phyloP scores from a whole-genome alignment of 371 early-diverging fungal genomes.

The Apophysomyces sp. region DNA sequence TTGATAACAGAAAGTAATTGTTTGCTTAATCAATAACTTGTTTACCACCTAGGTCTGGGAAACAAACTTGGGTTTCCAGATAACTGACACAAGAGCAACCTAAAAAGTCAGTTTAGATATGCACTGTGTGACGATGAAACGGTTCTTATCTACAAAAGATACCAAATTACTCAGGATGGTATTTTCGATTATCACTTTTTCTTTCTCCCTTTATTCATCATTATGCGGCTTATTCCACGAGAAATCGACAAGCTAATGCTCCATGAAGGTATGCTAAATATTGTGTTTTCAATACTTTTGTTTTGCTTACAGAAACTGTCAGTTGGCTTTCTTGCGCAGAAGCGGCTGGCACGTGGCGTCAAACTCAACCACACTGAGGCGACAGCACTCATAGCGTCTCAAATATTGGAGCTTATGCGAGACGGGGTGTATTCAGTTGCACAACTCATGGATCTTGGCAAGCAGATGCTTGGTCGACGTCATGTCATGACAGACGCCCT shows the following conservation, averaged over 20 bases:
- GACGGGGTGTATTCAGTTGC: conserved; percentile 87
- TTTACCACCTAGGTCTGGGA: not conserved
- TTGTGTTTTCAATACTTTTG: not conserved
- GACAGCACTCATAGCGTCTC: conserved; percentile 82
- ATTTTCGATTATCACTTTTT: conserved; percentile 4
- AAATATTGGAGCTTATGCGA: conserved; percentile 83
- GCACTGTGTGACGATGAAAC: not conserved
- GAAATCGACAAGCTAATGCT: conserved; percentile 90
- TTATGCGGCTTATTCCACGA: conserved; percentile 77
- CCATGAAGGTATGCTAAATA: conserved; percentile 2
- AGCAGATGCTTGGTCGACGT: conserved; percentile 81
- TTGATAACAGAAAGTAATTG: too few relatives aligned
- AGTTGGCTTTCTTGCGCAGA: conserved; percentile 87
- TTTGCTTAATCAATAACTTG: too few relatives aligned
- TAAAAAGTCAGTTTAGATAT: not conserved
- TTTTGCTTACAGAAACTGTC: not conserved
- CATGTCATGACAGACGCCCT: conserved; percentile 78
- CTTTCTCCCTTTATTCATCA: not conserved
- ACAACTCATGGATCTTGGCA: conserved; percentile 85
- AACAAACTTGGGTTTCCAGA: not conserved
- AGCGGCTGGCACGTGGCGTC: conserved; percentile 83
- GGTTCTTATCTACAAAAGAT: not conserved
- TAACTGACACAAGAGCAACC: not conserved
- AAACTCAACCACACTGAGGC: conserved; percentile 86
- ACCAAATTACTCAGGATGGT: not conserved